These are phyloP conservation scores for Leishmania arabica DNA, from an alignment of 208 protist genomes.

Conservation along the genomic window DNA sequence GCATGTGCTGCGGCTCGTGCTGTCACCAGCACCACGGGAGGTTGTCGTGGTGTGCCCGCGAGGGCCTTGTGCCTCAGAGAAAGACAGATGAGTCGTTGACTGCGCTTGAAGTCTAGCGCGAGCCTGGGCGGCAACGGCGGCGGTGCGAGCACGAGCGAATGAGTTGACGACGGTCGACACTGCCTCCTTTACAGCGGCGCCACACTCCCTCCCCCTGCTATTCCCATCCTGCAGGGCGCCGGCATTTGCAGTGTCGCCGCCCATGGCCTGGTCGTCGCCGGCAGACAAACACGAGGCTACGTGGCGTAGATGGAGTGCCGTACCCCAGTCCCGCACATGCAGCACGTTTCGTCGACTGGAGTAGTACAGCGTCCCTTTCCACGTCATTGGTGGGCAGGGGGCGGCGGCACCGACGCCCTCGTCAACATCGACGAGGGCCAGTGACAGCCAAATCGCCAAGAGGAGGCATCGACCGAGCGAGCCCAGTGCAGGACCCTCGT, in stretches of 20 bases:
- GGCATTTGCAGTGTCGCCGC: background rate
- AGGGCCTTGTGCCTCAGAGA: background rate
- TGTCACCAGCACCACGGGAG: background rate
- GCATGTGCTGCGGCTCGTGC: background rate
- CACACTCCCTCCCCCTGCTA: background rate
- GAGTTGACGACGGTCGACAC: background rate
- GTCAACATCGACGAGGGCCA: slow-evolving; percentile 17
- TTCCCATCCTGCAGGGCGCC: background rate
- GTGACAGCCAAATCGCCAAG: slow-evolving; percentile 23
- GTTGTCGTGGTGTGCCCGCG: background rate
- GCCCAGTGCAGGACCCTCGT: background rate
- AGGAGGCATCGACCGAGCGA: slow-evolving; percentile 22
- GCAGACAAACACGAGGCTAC: slow-evolving; percentile 7
- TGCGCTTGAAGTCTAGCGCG: background rate
- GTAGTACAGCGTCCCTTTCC: slow-evolving; percentile 21
- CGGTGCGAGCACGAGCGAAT: background rate
- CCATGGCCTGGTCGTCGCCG: background rate
- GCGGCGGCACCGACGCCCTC: background rate
- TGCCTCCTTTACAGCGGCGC: background rate
- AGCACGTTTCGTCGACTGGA: slow-evolving; percentile 25
- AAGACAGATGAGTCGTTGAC: background rate
- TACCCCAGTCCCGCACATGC: slow-evolving; percentile 25
- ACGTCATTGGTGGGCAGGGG: background rate
- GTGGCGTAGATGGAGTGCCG: slow-evolving; percentile 7
- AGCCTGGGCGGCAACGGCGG: background rate